Evolutionary conservation across 805 yeast genomes (phyloP).

Genomic region (Schizosaccharomyces japonicus): DNA sequence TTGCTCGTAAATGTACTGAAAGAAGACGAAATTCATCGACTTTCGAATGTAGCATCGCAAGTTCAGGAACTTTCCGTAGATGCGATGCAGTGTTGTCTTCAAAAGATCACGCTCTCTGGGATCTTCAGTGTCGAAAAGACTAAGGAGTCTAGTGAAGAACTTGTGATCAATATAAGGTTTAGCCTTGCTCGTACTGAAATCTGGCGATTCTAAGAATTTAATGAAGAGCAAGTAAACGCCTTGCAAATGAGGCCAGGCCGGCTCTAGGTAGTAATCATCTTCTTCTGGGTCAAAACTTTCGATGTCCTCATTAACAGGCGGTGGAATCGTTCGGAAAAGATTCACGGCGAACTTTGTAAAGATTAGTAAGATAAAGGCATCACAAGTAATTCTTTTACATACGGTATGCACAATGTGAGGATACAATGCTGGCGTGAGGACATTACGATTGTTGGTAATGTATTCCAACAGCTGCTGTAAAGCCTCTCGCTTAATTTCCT

Average conservation of each 20-base stretch:
- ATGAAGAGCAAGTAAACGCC: conserved; percentile 83
- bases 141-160: conserved; percentile 58
- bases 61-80: conserved; percentile 81
- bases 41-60: conserved; percentile 77
- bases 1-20: conserved; percentile 85
- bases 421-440: conserved; percentile 78
- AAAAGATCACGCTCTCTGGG: conserved; percentile 87
- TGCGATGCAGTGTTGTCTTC: conserved; percentile 83
- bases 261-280: conserved; percentile 88
- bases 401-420: conserved; percentile 61
- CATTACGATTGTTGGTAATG: conserved; percentile 57
- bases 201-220: conserved; percentile 80
- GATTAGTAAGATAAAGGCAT: not conserved
- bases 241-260: conserved; percentile 98
- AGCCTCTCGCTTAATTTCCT: conserved; percentile 71
- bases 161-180: conserved; percentile 83
- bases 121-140: conserved; percentile 85
- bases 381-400: not conserved
- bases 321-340: conserved; percentile 87
- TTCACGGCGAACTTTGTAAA: conserved; percentile 37
- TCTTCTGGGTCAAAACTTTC: conserved; percentile 95
- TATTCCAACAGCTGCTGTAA: conserved; percentile 75
- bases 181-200: conserved; percentile 78
- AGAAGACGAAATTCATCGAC: conserved; percentile 71
- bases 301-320: conserved; percentile 92